A percentile compares a stretch with the other conserved stretches of the same genome.
phyloP scores from a whole-genome alignment of 208 protist species.

The Kentomonas sorsogonicus region DNA sequence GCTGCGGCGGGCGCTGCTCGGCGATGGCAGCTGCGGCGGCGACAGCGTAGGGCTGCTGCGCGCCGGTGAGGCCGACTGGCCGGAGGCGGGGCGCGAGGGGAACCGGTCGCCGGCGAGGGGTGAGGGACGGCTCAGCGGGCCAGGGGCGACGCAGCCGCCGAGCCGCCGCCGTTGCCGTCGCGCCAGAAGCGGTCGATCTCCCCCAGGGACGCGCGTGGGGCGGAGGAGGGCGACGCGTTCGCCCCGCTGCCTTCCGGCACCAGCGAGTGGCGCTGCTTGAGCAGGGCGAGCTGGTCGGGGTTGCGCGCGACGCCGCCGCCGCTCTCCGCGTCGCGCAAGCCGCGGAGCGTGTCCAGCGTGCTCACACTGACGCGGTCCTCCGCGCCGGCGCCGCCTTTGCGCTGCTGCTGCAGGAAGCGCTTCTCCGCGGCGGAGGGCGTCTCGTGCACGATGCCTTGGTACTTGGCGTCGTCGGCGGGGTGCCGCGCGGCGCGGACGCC shows the following conservation, averaged over 20 bases:
- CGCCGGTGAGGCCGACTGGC: not conserved
- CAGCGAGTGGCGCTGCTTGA: slow-evolving; percentile 51
- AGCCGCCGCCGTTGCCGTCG: too few species aligned
- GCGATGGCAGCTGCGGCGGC: too few species aligned
- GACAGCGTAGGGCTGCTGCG: not conserved
- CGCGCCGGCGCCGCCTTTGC: too few species aligned
- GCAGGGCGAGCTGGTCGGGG: slow-evolving; percentile 47
- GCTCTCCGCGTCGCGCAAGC: not conserved
- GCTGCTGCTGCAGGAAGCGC: not conserved
- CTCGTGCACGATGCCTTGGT: not conserved
- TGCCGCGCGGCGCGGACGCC: not conserved
- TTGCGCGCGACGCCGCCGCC: not conserved
- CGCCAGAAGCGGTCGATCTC: not conserved
- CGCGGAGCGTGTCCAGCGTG: not conserved
- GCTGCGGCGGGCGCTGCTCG: slow-evolving; percentile 12
- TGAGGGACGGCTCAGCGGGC: not conserved
- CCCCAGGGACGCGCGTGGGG: slow-evolving; percentile 1
- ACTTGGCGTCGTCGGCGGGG: not conserved
- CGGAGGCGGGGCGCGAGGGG: not conserved
- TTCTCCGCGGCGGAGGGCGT: not conserved
- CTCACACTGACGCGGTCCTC: not conserved
- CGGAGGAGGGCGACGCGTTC: not conserved
- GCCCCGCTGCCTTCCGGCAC: slow-evolving; percentile 7
- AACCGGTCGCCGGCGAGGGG: not conserved
- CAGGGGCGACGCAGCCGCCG: too few species aligned